These are phyloP conservation scores for Copromyces sp. DNA, from an alignment of 495 filamentous ascomycete species.

Conservation along the genomic window DNA sequence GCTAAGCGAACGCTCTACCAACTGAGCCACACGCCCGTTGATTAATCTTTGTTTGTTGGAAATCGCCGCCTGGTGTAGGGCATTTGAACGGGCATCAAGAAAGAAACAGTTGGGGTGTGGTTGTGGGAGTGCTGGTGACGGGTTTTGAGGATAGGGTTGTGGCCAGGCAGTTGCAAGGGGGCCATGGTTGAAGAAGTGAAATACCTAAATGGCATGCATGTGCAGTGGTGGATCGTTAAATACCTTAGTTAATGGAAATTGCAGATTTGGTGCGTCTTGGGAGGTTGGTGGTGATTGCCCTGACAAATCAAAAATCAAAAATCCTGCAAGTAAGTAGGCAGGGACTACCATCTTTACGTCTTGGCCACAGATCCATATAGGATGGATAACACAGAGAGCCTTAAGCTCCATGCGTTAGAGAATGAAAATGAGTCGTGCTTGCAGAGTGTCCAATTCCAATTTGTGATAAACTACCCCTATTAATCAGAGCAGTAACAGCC, in stretches of 20 bases:
- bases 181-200: background rate
- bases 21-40: background rate
- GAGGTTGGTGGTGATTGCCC: background rate
- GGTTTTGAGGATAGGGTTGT: background rate
- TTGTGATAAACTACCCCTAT: too few relatives aligned
- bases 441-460: too few relatives aligned
- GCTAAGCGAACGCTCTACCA: background rate
- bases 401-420: too few relatives aligned
- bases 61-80: background rate
- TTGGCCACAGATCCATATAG: too few relatives aligned
- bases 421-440: too few relatives aligned
- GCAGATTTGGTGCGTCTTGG: background rate
- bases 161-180: background rate
- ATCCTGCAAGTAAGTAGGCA: background rate
- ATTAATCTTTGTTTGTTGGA: background rate
- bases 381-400: too few relatives aligned
- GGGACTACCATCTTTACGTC: too few relatives aligned
- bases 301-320: too few relatives aligned
- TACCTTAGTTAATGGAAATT: background rate
- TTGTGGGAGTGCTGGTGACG: background rate
- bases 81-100: background rate
- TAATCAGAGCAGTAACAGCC: too few relatives aligned
- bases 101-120: background rate
- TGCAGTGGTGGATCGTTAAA: fast-evolving
- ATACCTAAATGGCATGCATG: background rate